Evolutionary conservation across 1,284 basidiomycete species (phyloP).

Genomic region (Anthracocystis setariae): DNA sequence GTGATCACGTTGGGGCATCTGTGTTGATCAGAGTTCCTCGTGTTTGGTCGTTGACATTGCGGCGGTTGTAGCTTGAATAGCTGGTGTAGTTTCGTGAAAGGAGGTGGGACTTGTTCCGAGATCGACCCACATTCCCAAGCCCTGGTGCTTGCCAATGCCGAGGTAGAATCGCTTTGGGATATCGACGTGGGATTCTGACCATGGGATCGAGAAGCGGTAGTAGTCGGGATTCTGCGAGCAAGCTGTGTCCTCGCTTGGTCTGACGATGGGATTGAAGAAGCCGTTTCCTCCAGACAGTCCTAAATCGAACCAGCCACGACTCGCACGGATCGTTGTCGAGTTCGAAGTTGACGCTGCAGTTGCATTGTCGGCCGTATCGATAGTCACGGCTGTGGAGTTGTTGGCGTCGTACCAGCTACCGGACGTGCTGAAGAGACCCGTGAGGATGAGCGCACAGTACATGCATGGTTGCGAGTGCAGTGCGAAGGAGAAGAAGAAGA

Average conservation of each 20-base stretch:
- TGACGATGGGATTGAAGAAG: conserved; percentile 26
- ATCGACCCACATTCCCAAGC: conserved; percentile 42
- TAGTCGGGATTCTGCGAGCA: not conserved
- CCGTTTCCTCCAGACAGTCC: conserved; percentile 39
- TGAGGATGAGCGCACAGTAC: conserved; percentile 59
- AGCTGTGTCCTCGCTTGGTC: conserved; percentile 4
- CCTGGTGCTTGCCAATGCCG: conserved; percentile 34
- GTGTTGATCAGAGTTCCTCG: too few relatives aligned
- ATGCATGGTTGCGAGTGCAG: conserved; percentile 61
- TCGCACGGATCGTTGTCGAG: conserved; percentile 11
- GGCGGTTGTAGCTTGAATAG: not conserved
- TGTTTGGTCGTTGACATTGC: too few relatives aligned
- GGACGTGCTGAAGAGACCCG: conserved; percentile 54
- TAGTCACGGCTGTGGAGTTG: not conserved
- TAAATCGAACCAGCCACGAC: conserved; percentile 38
- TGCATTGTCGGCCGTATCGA: not conserved
- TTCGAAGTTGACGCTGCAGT: conserved; percentile 8
- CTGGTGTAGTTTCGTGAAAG: not conserved
- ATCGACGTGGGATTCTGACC: conserved; percentile 19
- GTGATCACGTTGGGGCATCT: too few relatives aligned
- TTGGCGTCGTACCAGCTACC: conserved; percentile 43
- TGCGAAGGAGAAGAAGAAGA: conserved; percentile 58
- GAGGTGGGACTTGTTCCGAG: conserved; percentile 17
- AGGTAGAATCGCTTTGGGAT: conserved; percentile 41
- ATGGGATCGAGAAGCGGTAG: conserved; percentile 29